Evolutionary conservation across 305 asterid species (phyloP).

Genomic region (Coffea humblotiana): DNA sequence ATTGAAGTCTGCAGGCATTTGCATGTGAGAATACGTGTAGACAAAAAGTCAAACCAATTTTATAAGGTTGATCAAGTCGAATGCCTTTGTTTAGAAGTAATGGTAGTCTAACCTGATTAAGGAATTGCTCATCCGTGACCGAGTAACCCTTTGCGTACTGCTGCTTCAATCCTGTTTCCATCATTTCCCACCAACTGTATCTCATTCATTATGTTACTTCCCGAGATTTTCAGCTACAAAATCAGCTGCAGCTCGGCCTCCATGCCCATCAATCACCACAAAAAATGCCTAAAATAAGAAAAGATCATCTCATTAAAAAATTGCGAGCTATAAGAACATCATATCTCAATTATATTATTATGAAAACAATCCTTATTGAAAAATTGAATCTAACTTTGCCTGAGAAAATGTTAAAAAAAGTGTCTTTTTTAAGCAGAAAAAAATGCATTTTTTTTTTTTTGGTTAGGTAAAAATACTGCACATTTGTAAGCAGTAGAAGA

Average conservation of each 20-base stretch:
- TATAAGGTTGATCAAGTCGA: background rate
- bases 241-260: constrained; percentile 48
- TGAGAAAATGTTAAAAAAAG: background rate
- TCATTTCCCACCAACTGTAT: constrained; percentile 9
- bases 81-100: background rate
- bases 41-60: background rate
- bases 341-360: background rate
- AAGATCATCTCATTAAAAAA: background rate
- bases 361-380: background rate
- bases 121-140: constrained; percentile 39
- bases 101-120: constrained; percentile 33
- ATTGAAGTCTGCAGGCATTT: background rate
- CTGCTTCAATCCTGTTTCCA: constrained; percentile 32
- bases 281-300: constrained; percentile 40
- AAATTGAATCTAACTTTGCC: background rate
- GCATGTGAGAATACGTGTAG: background rate
- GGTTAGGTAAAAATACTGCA: too few relatives aligned
- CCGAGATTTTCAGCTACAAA: constrained; percentile 50
- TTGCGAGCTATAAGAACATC: too few relatives aligned
- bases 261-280: constrained; percentile 53
- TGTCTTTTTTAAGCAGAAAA: too few relatives aligned
- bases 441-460: too few relatives aligned
- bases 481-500: too few relatives aligned
- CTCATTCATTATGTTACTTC: constrained; percentile 38
- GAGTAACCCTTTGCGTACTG: constrained; percentile 44